Evolutionary conservation across 805 yeast species (phyloP).

Genomic region (Monosporozyma unispora): DNA sequence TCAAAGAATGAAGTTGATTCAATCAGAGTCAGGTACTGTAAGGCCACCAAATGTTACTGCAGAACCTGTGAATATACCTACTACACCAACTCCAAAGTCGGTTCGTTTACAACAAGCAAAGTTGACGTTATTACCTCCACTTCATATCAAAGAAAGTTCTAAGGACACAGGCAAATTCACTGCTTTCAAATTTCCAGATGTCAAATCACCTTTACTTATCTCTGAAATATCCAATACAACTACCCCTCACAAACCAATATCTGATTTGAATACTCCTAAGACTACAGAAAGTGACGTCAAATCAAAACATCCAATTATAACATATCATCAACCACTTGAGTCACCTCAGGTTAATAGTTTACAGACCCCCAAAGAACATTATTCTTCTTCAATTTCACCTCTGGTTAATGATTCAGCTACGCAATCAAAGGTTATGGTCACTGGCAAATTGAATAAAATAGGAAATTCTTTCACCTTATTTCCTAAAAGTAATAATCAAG

Average conservation of each 20-base stretch:
- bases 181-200: background rate
- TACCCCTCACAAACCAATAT: background rate
- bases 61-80: background rate
- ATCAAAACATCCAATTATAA: background rate
- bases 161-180: background rate
- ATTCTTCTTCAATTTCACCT: background rate
- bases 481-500: background rate
- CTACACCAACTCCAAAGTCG: background rate
- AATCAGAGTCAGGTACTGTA: background rate
- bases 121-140: background rate
- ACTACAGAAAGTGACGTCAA: background rate
- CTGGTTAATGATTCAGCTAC: background rate
- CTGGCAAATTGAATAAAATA: background rate
- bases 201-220: background rate
- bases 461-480: conserved; percentile 2
- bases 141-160: background rate
- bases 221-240: background rate
- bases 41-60: background rate
- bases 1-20: background rate
- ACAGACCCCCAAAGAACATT: background rate
- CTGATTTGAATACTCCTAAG: background rate
- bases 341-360: background rate
- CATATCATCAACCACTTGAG: background rate
- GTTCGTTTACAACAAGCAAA: background rate
- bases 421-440: background rate